Percentiles rank a stretch among this genome's conserved stretches.
phyloP scores from a whole-genome alignment of 805 yeast species.

The Candida patagonica region DNA sequence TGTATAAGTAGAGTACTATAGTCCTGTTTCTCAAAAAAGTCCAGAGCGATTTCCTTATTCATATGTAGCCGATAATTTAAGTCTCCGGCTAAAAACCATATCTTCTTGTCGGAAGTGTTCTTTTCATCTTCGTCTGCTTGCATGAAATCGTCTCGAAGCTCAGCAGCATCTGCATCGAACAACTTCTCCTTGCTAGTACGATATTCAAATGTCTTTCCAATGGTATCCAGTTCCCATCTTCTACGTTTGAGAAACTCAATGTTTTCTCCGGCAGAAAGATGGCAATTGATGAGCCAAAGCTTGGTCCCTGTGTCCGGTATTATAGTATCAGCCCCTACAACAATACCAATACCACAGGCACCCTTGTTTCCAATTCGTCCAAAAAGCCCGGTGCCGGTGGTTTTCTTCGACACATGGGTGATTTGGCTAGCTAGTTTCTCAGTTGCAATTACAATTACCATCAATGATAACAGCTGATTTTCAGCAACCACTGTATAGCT shows the following conservation, averaged over 20 bases:
- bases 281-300: slow-evolving; percentile 39
- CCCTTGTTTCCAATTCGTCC: slow-evolving; percentile 58
- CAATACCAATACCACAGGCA: slow-evolving; percentile 28
- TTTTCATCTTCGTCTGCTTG: not conserved
- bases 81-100: slow-evolving; percentile 40
- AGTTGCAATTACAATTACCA: slow-evolving; percentile 37
- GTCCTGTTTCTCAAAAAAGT: slow-evolving; percentile 25
- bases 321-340: not conserved
- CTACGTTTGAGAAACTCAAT: slow-evolving; percentile 31
- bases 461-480: slow-evolving; percentile 44
- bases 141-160: slow-evolving; percentile 9
- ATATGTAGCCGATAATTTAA: slow-evolving; percentile 40
- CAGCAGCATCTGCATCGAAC: slow-evolving; percentile 25
- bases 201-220: slow-evolving; percentile 25
- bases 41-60: slow-evolving; percentile 24
- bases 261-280: slow-evolving; percentile 44
- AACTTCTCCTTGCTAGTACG: slow-evolving; percentile 20
- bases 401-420: slow-evolving; percentile 30
- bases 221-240: slow-evolving; percentile 37
- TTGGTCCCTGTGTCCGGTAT: slow-evolving; percentile 21
- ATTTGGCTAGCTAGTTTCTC: slow-evolving; percentile 31
- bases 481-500: slow-evolving; percentile 32
- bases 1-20: slow-evolving; percentile 30
- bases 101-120: not conserved
- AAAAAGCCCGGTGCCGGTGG: slow-evolving; percentile 49